Evolutionary conservation across 805 yeast genomes (phyloP).

Genomic region (Phaffomyces thermotolerans): DNA sequence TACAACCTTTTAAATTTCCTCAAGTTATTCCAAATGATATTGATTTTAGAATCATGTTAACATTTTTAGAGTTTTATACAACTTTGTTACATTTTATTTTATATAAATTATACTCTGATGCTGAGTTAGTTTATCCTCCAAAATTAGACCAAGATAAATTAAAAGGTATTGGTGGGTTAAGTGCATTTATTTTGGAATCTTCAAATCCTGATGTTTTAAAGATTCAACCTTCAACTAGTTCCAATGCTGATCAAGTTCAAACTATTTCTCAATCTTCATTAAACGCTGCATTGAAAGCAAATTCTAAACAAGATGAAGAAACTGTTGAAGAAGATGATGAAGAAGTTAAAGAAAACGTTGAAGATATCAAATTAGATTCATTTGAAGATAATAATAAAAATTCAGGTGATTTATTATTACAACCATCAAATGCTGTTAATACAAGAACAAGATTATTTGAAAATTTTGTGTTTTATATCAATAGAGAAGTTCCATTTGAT

Average conservation of each 20-base stretch:
- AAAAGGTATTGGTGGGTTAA: slow-evolving; percentile 85
- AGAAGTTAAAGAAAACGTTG: slow-evolving; percentile 34
- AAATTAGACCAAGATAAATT: slow-evolving; percentile 57
- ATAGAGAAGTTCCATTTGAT: slow-evolving; percentile 94
- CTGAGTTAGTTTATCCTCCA: slow-evolving; percentile 88
- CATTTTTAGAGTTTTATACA: slow-evolving; percentile 92
- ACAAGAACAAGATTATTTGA: slow-evolving; percentile 62
- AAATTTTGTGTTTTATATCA: slow-evolving; percentile 74
- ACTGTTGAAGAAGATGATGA: slow-evolving; percentile 28
- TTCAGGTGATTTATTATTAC: slow-evolving; percentile 61
- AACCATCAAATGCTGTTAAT: slow-evolving; percentile 57
- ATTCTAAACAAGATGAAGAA: slow-evolving; percentile 29
- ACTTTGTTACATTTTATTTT: slow-evolving; percentile 84
- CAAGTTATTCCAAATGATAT: slow-evolving; percentile 90
- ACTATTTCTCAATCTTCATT: slow-evolving; percentile 37
- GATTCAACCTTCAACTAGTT: slow-evolving; percentile 15
- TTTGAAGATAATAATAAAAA: slow-evolving; percentile 59
- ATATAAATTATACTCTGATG: slow-evolving; percentile 77
- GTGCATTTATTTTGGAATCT: slow-evolving; percentile 69
- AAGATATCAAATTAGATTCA: slow-evolving; percentile 45
- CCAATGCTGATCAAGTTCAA: slow-evolving; percentile 23
- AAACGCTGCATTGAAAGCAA: slow-evolving; percentile 43
- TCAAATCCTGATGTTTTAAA: slow-evolving; percentile 22
- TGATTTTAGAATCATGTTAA: slow-evolving; percentile 94
- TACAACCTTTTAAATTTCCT: slow-evolving; percentile 95